Evolutionary conservation across 495 filamentous ascomycete genomes (phyloP).

Genomic region (Hyphodiscus hymeniophilus): DNA sequence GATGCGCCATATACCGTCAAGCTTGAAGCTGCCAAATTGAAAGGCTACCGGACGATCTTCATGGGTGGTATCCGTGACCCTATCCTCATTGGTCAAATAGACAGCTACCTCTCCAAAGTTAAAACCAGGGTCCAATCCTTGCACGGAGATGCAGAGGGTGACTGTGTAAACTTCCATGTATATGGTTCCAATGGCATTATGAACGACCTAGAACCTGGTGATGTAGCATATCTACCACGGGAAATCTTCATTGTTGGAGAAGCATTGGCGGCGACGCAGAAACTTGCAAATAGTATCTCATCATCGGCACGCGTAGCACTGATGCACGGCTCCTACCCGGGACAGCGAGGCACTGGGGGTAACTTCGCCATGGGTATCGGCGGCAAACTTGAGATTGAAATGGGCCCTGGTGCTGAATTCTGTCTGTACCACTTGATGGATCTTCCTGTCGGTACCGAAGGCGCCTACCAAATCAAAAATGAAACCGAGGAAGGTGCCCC

Average conservation of each 20-base stretch:
- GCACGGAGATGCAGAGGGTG: conserved; percentile 70
- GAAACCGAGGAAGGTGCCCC: background rate
- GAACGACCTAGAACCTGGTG: conserved; percentile 11
- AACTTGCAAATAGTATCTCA: conserved; percentile 29
- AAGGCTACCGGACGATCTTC: conserved; percentile 36
- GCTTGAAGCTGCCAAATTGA: conserved; percentile 32
- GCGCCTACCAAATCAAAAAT: background rate
- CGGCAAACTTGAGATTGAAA: conserved; percentile 27
- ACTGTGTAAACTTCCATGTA: conserved; percentile 59
- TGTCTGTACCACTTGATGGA: conserved; percentile 40
- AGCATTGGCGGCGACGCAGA: conserved; percentile 31
- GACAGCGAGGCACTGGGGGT: conserved; percentile 35
- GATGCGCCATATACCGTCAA: conserved; percentile 33
- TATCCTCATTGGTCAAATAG: conserved; percentile 1
- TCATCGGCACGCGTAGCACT: conserved; percentile 27
- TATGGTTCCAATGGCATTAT: conserved; percentile 69
- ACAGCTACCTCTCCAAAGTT: background rate
- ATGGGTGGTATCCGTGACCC: conserved; percentile 32
- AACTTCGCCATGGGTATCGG: conserved; percentile 35
- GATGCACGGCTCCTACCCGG: conserved; percentile 35
- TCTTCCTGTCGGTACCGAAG: conserved; percentile 25
- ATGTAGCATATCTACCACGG: background rate
- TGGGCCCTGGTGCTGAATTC: conserved; percentile 34
- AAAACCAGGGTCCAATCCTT: conserved; percentile 32
- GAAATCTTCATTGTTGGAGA: conserved; percentile 36